These are phyloP conservation scores for Lepidopterella palustris DNA, from an alignment of 495 filamentous ascomycete genomes.

Conservation along the genomic window DNA sequence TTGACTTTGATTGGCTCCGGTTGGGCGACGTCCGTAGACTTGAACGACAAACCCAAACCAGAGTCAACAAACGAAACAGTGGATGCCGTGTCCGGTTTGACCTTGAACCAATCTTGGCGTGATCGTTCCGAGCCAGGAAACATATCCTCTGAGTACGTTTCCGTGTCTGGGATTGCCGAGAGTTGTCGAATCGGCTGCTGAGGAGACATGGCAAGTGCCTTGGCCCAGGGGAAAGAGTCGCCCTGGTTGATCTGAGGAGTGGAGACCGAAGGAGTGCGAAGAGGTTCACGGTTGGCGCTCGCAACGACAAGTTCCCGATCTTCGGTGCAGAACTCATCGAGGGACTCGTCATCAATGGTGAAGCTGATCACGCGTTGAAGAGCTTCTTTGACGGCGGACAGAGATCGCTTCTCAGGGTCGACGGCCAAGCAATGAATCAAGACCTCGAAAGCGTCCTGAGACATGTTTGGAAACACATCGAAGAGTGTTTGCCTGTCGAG, in stretches of 20 bases:
- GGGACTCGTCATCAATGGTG: conserved; percentile 82
- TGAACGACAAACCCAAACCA: conserved; percentile 60
- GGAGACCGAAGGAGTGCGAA: conserved; percentile 91
- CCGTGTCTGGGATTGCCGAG: conserved; percentile 73
- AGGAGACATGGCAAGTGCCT: conserved; percentile 74
- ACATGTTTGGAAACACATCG: conserved; percentile 98
- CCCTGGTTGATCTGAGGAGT: conserved; percentile 73
- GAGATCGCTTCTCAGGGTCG: conserved; percentile 82
- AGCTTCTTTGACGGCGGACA: conserved; percentile 66
- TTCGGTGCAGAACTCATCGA: conserved; percentile 91
- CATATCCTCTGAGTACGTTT: conserved; percentile 78
- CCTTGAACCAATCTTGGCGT: conserved; percentile 36
- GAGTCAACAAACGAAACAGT: conserved; percentile 75
- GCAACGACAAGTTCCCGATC: conserved; percentile 65
- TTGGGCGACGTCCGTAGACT: conserved; percentile 50
- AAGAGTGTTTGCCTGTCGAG: conserved; percentile 90
- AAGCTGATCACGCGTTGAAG: conserved; percentile 78
- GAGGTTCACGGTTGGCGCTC: conserved; percentile 86
- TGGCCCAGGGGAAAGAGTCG: conserved; percentile 91
- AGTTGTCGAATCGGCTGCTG: conserved; percentile 73
- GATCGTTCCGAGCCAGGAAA: conserved; percentile 71
- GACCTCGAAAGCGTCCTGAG: conserved; percentile 92
- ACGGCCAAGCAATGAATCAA: conserved; percentile 79
- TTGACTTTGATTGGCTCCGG: conserved; percentile 33
- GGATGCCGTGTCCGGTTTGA: conserved; percentile 64